These are phyloP conservation scores for Clausena lansium DNA, from an alignment of 345 rosid species.

Conservation along the genomic window DNA sequence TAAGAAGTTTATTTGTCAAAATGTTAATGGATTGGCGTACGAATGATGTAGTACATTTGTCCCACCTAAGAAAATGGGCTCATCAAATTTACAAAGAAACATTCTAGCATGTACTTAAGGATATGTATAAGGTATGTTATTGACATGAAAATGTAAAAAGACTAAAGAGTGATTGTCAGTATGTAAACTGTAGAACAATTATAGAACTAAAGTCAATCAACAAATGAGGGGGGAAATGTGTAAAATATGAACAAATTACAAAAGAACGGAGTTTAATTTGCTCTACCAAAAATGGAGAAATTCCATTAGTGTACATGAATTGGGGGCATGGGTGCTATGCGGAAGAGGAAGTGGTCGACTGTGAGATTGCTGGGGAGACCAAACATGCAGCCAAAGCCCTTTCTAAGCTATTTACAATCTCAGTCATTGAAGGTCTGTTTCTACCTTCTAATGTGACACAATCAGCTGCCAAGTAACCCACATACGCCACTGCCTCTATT, in stretches of 20 bases:
- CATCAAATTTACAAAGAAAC: not conserved
- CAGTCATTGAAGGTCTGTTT: constrained; percentile 63
- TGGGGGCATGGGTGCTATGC: constrained; percentile 2
- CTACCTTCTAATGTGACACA: constrained; percentile 52
- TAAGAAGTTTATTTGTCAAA: too few species aligned
- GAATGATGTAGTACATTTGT: not conserved
- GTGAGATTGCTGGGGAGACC: constrained; percentile 29
- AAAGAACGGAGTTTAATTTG: not conserved
- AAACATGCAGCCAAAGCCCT: constrained; percentile 50
- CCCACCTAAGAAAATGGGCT: too few species aligned
- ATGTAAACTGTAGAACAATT: not conserved
- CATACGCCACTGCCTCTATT: constrained; percentile 63
- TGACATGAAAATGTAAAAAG: too few species aligned
- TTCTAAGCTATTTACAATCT: constrained; percentile 50
- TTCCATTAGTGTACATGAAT: not conserved
- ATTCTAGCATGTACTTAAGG: not conserved
- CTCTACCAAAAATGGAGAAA: constrained; percentile 6
- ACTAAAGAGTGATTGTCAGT: not conserved
- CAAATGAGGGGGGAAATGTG: not conserved
- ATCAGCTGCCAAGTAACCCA: constrained; percentile 61
- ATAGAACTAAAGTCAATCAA: not conserved
- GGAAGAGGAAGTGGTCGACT: constrained; percentile 40
- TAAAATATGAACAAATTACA: not conserved
- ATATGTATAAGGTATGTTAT: too few species aligned
- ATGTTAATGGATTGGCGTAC: not conserved